A percentile compares a stretch with the other conserved stretches of the same genome.
Evolutionary conservation across 352 stramenopile genomes (phyloP).

Genomic region (Aphanomyces euteiches): DNA sequence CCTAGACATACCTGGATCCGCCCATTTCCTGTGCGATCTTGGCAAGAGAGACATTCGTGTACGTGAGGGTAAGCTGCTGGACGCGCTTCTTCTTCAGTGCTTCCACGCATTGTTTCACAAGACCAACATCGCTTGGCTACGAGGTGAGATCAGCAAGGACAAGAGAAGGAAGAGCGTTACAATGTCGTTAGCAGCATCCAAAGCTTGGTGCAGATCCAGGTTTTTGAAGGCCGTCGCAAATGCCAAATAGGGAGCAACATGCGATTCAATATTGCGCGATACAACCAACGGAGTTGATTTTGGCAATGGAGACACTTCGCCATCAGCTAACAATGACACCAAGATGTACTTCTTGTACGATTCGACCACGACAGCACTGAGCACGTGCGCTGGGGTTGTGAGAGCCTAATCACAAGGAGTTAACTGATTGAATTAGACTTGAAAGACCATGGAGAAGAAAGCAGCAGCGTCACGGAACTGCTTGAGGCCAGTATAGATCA

Average conservation of each 20-base stretch:
- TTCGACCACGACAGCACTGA: conserved; percentile 78
- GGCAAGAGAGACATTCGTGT: conserved; percentile 65
- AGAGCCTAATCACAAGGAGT: conserved; percentile 36
- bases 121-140: conserved; percentile 47
- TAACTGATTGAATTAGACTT: neutral
- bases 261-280: conserved; percentile 58
- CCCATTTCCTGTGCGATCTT: conserved; percentile 40
- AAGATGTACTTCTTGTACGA: conserved; percentile 81
- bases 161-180: neutral
- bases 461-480: conserved; percentile 68
- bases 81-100: conserved; percentile 69
- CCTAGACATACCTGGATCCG: neutral
- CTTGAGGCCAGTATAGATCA: conserved; percentile 73
- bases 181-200: conserved; percentile 41
- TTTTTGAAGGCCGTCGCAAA: conserved; percentile 47
- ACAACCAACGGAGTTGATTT: conserved; percentile 82
- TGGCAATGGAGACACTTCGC: conserved; percentile 51
- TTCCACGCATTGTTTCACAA: conserved; percentile 73
- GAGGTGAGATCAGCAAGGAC: too few relatives aligned
- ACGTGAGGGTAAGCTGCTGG: conserved; percentile 70
- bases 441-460: conserved; percentile 49
- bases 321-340: conserved; percentile 55
- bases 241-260: conserved; percentile 59
- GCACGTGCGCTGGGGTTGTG: conserved; percentile 60
- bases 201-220: conserved; percentile 39